phyloP scores from a whole-genome alignment of 257 asterid species.

The Solanum chaucha region DNA sequence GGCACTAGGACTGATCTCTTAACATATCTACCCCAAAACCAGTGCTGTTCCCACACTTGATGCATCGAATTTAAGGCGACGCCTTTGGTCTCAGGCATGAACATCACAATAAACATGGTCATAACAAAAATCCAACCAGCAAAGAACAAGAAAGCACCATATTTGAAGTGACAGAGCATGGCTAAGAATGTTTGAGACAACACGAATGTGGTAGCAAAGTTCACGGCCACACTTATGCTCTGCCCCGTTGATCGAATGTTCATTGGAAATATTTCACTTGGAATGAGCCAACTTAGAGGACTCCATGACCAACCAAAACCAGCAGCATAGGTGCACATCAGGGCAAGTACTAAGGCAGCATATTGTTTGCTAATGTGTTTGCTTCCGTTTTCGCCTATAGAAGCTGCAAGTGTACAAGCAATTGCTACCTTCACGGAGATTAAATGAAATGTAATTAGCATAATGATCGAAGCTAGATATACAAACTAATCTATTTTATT shows the following conservation, averaged over 20 bases:
- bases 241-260: slow-evolving; percentile 82
- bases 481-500: background rate
- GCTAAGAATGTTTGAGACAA: slow-evolving; percentile 77
- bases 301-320: slow-evolving; percentile 95
- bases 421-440: background rate
- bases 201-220: slow-evolving; percentile 61
- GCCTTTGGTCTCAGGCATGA: slow-evolving; percentile 81
- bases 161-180: slow-evolving; percentile 76
- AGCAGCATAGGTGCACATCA: slow-evolving; percentile 63
- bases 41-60: slow-evolving; percentile 77
- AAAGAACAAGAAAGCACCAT: slow-evolving; percentile 73
- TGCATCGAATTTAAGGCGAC: slow-evolving; percentile 86
- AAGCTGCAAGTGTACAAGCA: background rate
- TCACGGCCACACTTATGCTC: slow-evolving; percentile 67
- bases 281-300: slow-evolving; percentile 85
- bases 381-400: background rate
- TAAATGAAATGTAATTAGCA: background rate
- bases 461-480: background rate
- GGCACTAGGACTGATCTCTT: background rate
- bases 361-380: background rate
- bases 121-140: slow-evolving; percentile 64
- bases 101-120: slow-evolving; percentile 58
- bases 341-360: slow-evolving; percentile 43
- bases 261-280: slow-evolving; percentile 73
- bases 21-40: slow-evolving; percentile 71